Evolutionary conservation across 2,329 filamentous ascomycete genomes (phyloP), one percentile per base, ranked within the genome.

Genomic region (Sporothrix curviconia): DNA sequence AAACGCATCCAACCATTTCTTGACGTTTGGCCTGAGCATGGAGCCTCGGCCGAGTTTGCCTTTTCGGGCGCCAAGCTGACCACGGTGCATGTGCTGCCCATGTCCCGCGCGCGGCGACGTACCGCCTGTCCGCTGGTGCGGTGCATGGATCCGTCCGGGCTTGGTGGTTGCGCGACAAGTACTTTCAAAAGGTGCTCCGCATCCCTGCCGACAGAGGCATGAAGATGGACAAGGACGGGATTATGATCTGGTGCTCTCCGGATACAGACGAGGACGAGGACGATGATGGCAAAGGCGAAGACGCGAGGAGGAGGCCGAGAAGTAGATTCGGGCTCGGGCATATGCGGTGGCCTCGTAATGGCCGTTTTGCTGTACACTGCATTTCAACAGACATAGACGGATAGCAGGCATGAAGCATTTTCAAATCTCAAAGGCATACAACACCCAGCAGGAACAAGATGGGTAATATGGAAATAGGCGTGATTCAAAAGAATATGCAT

Each of bases 21-120:
- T 99, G 51, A 96, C 92, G 0, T 99, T 99, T 72, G 91, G 89
- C 30, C 72, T 97, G 50, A 84, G 79, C 25, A 95, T 99, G 91
- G 92, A 99, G 64, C 88, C 91, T 92, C 84, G 68, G 90, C 95
- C 62, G 83, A 90, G 55, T 97, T 97, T 71, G 92, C 91, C 0
- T 97, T 99, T 71, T 91, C 89, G 7, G 94, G 94, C 0, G 78
- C 89, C 2, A 97, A 97, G 74, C 80, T 87, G 63, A 85, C 84
- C 12, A 87, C 86, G 1, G 65, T 96, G 54, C 90, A 94, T 66
- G 74, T 97, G 42, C 80, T 96, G 46, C 94, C 94, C 0, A 76
- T 96, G 61, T 92, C 89, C 59, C 77, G 92, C 79, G 89, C 47
- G 81, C 78, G 0, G 78, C 90, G n/a, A 78, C 81, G 25, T 97